Evolutionary conservation across 306 rosid species (phyloP).

Genomic region (Ochetophila trinervis): DNA sequence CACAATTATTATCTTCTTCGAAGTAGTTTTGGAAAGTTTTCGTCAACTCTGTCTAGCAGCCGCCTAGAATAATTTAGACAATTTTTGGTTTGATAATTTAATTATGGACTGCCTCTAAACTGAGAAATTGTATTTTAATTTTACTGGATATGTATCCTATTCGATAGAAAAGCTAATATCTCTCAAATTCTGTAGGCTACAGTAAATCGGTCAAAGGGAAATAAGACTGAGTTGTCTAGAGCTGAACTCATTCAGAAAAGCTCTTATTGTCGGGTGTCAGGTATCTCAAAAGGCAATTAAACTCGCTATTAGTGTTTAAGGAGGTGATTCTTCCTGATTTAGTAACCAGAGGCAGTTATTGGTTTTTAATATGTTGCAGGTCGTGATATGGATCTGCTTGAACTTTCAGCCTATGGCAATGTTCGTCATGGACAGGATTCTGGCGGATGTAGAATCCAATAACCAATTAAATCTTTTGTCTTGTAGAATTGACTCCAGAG

Average conservation of each 20-base stretch:
- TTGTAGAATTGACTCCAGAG: not conserved
- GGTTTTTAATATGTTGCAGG: slow-evolving; percentile 43
- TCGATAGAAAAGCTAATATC: not conserved
- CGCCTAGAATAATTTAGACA: no score
- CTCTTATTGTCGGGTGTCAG: slow-evolving; percentile 91
- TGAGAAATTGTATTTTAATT: no score
- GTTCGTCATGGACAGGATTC: slow-evolving; percentile 67
- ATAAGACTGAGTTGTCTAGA: slow-evolving; percentile 65
- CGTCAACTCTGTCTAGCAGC: no score
- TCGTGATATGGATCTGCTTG: slow-evolving; percentile 92
- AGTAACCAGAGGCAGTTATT: slow-evolving; percentile 9
- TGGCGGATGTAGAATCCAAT: slow-evolving; percentile 86
- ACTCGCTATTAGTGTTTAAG: not conserved
- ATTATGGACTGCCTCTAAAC: no score
- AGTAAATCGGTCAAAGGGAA: slow-evolving; percentile 87
- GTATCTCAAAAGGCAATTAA: slow-evolving; percentile 31
- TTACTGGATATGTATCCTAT: no score
- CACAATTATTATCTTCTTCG: no score
- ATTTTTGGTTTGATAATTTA: no score
- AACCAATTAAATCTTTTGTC: slow-evolving; percentile 24
- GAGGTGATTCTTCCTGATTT: slow-evolving; percentile 13
- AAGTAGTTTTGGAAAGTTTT: no score
- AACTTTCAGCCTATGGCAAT: slow-evolving; percentile 80
- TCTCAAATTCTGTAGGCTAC: slow-evolving; percentile 54
- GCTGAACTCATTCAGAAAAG: slow-evolving; percentile 86